A percentile compares a stretch with the other conserved stretches of the same genome.
phyloP scores from a whole-genome alignment of 2,329 filamentous ascomycete genomes.

The Setomelanomma holmii region DNA sequence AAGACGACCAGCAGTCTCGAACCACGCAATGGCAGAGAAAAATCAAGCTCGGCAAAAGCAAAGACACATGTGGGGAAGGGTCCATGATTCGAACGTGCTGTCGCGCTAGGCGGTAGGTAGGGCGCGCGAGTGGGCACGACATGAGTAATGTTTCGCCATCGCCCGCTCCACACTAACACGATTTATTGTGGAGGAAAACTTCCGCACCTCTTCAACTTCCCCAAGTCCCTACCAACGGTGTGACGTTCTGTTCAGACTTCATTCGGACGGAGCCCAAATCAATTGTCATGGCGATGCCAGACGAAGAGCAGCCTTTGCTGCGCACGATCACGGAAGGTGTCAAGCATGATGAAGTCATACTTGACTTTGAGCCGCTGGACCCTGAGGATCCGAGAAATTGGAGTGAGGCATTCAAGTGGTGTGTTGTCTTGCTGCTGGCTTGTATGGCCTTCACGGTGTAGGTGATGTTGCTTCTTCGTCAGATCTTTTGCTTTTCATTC shows the following conservation, averaged over 20 bases:
- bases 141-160: not conserved
- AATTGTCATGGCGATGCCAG: conserved; percentile 23
- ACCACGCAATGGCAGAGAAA: not conserved
- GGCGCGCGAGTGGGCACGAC: not conserved
- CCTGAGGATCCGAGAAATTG: conserved; percentile 42
- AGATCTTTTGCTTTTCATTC: not conserved
- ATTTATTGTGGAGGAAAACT: not conserved
- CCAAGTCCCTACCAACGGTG: too few species aligned
- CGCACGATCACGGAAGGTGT: conserved; percentile 25
- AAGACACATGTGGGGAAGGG: not conserved
- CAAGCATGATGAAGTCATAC: conserved; percentile 27
- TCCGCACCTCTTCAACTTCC: too few species aligned
- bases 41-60: not conserved
- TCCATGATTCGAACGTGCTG: too few species aligned
- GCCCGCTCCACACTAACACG: not conserved
- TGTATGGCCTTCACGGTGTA: conserved; percentile 47
- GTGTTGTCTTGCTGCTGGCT: conserved; percentile 42
- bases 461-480: conserved; percentile 1
- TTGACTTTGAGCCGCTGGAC: conserved; percentile 41
- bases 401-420: conserved; percentile 40
- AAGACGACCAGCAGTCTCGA: not conserved
- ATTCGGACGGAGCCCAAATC: too few species aligned
- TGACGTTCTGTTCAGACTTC: too few species aligned
- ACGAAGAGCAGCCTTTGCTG: conserved; percentile 42
- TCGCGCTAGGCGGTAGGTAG: too few species aligned